These are phyloP conservation scores for Cyberlindnera maritima DNA, from an alignment of 805 yeast genomes.

Conservation along the genomic window DNA sequence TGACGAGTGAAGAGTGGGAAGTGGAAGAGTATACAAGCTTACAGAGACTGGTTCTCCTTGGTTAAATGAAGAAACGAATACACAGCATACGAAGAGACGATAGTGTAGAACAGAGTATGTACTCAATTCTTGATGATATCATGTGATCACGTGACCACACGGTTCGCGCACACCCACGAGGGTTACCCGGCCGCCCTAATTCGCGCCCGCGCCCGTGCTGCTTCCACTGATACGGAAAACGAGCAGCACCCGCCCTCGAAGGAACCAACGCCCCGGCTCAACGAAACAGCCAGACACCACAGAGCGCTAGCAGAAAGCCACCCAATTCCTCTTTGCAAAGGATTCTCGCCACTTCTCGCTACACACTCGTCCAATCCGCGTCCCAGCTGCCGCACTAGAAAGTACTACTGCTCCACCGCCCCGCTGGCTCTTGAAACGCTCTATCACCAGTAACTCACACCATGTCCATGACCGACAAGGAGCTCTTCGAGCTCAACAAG, in stretches of 20 bases:
- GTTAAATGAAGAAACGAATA: too few species aligned
- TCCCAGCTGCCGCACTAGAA: too few species aligned
- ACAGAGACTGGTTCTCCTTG: too few species aligned
- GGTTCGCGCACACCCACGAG: too few species aligned
- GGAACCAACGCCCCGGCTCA: too few species aligned
- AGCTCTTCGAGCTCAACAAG: slow-evolving; percentile 71
- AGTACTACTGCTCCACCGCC: too few species aligned
- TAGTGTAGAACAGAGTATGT: too few species aligned
- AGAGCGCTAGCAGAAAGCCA: background rate
- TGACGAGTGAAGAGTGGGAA: background rate
- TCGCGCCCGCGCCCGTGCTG: background rate
- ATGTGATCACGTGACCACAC: too few species aligned
- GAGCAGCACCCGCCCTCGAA: slow-evolving; percentile 7
- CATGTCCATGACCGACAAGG: slow-evolving; percentile 35
- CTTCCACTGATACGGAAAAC: slow-evolving; percentile 1
- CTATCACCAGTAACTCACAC: background rate
- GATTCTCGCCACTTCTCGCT: background rate
- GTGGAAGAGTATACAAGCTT: too few species aligned
- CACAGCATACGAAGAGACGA: too few species aligned
- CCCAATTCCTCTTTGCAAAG: background rate
- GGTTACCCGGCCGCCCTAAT: background rate
- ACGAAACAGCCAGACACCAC: too few species aligned
- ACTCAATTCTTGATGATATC: too few species aligned
- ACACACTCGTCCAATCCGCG: background rate
- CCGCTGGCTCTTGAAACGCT: background rate